Percentiles rank a stretch among this genome's conserved stretches.
These are phyloP conservation scores for Diaporthe nobilis DNA, from an alignment of 2,329 filamentous ascomycete genomes.

Conservation along the genomic window DNA sequence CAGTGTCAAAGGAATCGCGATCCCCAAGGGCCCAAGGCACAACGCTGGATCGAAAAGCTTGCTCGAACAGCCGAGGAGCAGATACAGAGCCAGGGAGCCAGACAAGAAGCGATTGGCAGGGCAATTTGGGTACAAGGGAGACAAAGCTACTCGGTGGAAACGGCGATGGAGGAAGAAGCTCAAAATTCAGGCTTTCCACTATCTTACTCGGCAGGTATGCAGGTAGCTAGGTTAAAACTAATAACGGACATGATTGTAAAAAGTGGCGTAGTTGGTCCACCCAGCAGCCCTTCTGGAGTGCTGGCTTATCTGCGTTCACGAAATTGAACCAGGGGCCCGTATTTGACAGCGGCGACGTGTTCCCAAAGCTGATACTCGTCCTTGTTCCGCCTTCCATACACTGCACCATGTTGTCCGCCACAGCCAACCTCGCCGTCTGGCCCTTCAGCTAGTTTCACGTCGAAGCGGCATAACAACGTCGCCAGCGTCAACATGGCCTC, in stretches of 20 bases:
- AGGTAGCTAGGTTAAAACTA: not conserved
- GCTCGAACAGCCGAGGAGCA: not conserved
- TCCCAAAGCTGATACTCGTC: conserved; percentile 28
- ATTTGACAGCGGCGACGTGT: conserved; percentile 14
- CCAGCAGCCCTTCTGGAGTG: not conserved
- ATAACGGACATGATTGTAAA: not conserved
- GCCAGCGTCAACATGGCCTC: conserved; percentile 13
- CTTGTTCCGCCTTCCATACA: not conserved
- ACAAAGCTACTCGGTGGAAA: not conserved
- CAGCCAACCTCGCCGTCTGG: conserved; percentile 5
- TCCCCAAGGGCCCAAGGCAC: too few species aligned
- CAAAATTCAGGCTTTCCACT: not conserved
- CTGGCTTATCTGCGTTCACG: not conserved
- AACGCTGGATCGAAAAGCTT: not conserved
- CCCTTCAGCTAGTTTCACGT: conserved; percentile 11
- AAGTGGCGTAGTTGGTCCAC: not conserved
- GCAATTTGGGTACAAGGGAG: not conserved
- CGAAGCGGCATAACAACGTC: conserved; percentile 13
- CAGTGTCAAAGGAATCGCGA: not conserved
- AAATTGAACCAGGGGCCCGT: not conserved
- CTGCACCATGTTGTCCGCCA: not conserved
- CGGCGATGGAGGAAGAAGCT: not conserved
- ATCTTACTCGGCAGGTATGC: not conserved
- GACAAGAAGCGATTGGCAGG: not conserved
- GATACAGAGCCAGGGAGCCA: not conserved